phyloP scores from a whole-genome alignment of 257 asterid species.

The Echites panduratus region DNA sequence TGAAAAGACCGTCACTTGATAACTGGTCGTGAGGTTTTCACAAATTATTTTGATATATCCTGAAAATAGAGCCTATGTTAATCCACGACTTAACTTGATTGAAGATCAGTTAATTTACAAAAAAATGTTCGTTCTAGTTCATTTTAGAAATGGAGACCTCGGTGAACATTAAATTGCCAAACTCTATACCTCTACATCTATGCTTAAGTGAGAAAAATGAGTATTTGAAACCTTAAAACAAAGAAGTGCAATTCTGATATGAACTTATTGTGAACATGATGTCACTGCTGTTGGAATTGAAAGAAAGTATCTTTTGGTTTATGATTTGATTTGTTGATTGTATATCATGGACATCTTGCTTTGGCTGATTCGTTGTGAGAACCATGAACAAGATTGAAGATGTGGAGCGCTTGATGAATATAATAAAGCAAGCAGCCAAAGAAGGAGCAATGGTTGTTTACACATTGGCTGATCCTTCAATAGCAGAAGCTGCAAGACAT shows the following conservation, averaged over 20 bases:
- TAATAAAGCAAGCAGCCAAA: conserved; percentile 79
- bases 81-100: background rate
- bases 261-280: background rate
- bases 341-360: background rate
- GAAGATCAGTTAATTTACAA: background rate
- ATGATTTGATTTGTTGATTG: background rate
- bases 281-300: background rate
- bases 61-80: background rate
- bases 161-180: background rate
- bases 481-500: conserved; percentile 76
- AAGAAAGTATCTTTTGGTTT: background rate
- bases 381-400: conserved; percentile 55
- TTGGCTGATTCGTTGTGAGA: conserved; percentile 3
- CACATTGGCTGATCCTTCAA: conserved; percentile 82
- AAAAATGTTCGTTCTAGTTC: background rate
- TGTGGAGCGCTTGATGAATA: conserved; percentile 64
- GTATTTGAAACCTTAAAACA: background rate
- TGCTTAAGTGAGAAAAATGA: background rate
- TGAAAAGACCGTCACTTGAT: background rate
- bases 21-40: background rate
- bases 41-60: background rate
- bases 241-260: background rate
- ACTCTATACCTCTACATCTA: background rate
- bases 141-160: background rate
- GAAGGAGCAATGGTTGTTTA: conserved; percentile 82